A percentile compares a stretch with the other conserved stretches of the same genome.
Conservation (phyloP, 176 grass and related monocot genomes). For the Carex parvula region DNA sequence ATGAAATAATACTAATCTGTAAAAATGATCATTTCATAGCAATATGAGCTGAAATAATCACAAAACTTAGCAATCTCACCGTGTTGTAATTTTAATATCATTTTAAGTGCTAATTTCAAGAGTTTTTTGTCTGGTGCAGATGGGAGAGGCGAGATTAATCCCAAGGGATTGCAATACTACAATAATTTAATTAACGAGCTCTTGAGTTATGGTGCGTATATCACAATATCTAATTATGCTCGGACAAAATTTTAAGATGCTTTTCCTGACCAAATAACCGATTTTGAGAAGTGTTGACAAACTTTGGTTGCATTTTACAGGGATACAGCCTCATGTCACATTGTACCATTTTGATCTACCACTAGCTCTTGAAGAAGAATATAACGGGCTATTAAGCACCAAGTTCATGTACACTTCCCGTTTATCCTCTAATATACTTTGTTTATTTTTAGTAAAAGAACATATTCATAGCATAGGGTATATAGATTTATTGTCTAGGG, state of each 20-base stretch:
- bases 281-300: not conserved
- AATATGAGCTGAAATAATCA: too few species aligned
- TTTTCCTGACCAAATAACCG: not conserved
- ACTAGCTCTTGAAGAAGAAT: constrained; percentile 60
- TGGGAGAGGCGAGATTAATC: constrained; percentile 77
- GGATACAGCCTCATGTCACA: constrained; percentile 65
- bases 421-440: not conserved
- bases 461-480: not conserved
- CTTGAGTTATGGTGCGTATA: constrained; percentile 37
- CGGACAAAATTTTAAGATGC: too few species aligned
- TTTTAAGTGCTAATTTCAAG: not conserved
- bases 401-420: constrained; percentile 46
- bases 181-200: constrained; percentile 76
- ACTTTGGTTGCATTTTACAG: constrained; percentile 26
- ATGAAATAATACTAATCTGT: not conserved
- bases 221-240: not conserved
- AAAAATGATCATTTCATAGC: not conserved
- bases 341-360: constrained; percentile 78
- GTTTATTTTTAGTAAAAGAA: not conserved
- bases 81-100: not conserved
- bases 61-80: not conserved
- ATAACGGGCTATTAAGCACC: constrained; percentile 53
- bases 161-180: constrained; percentile 78
- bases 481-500: not conserved
- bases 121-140: constrained; percentile 40